Percentiles rank a stretch among this genome's conserved stretches.
Conservation (phyloP, 2,329 filamentous ascomycete species). For the Triangularia verruculosa region DNA sequence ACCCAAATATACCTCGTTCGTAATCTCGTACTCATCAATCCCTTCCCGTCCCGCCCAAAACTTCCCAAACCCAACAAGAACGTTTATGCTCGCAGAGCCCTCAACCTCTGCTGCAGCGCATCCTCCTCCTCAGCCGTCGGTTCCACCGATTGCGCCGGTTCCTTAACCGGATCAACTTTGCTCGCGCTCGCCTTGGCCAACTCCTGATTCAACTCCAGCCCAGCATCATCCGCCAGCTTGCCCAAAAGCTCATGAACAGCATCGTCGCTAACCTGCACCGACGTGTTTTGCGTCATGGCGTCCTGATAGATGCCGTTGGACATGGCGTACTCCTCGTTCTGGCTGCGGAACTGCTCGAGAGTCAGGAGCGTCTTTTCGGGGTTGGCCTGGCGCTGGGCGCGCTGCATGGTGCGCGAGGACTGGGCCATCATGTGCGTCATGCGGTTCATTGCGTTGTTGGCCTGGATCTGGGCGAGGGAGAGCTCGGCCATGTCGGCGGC, state of each 20-base stretch:
- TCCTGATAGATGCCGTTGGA: conserved; percentile 78
- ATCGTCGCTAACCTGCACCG: conserved; percentile 71
- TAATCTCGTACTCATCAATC: neutral
- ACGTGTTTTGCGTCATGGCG: conserved; percentile 73
- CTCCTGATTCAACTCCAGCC: conserved; percentile 76
- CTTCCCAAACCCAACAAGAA: neutral
- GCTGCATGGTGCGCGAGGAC: conserved; percentile 56
- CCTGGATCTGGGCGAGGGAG: conserved; percentile 59
- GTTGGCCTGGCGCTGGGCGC: conserved; percentile 57
- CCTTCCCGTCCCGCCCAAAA: neutral
- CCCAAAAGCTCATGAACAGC: conserved; percentile 83
- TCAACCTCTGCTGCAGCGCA: conserved; percentile 61
- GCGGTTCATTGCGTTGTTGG: conserved; percentile 63
- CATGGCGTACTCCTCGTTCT: conserved; percentile 64
- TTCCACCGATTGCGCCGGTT: conserved; percentile 53
- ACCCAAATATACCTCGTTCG: neutral
- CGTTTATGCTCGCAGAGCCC: conserved; percentile 49
- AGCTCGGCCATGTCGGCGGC: conserved; percentile 64
- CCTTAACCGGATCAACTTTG: conserved; percentile 53
- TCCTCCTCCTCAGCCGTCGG: conserved; percentile 78
- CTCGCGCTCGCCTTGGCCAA: conserved; percentile 58
- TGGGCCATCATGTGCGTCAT: conserved; percentile 64
- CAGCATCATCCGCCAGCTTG: conserved; percentile 84
- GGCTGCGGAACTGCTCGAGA: conserved; percentile 58
- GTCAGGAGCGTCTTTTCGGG: conserved; percentile 60